Base-by-base conservation (phyloP, 2,329 filamentous ascomycete species). In the Sporothrix dimorphospora region DNA sequence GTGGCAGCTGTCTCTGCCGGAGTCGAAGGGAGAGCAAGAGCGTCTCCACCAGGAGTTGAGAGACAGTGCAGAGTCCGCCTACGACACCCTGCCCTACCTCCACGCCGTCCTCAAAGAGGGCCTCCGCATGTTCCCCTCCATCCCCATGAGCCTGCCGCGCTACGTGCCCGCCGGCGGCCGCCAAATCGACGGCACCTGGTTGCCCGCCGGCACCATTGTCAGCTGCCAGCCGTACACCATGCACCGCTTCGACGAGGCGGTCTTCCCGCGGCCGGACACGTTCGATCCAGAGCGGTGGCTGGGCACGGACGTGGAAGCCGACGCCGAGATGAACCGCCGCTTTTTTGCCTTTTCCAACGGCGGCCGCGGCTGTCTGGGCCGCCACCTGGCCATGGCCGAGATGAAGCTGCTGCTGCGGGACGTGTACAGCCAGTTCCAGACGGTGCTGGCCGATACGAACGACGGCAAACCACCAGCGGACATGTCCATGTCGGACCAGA, bases 211-310 rank as follows among this genome's bases (percentile, higher is more conserved):
- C 4, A 86, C 87, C 0, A 83, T 88, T 55, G 88, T 90, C 65
- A 89, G 88, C 77, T 87, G 85, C 74, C 88, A 90, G 78, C 85
- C 89, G 0, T 88, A 86, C 77, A 90, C 88, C 8, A 82, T 89
- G 53, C 87, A 90, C 74, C 84, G 85, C 16, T 82, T 88, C 69
- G 86, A 90, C 74, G 79, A 82, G 16, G 86, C 90, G 70, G 90
- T 93, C 0, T 98, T 96, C 79, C 89, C 91, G 0, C 86, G 94
- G 55, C 91, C 94, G 0, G 92, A 97, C 73, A 81, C 80, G 7
- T 98, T 94, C 77, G 85, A 90, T 61, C 94, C 94, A 0, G 92
- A 94, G 71, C 87, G 94, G 75, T 98, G 94, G 94, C 87, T 97
- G 75, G 88, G 87, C 16, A 85, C 87, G 8, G 86, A 90, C 53